These are phyloP conservation scores for Puccinellia tenuiflora DNA, from an alignment of 176 grass and related monocot genomes.

Conservation along the genomic window DNA sequence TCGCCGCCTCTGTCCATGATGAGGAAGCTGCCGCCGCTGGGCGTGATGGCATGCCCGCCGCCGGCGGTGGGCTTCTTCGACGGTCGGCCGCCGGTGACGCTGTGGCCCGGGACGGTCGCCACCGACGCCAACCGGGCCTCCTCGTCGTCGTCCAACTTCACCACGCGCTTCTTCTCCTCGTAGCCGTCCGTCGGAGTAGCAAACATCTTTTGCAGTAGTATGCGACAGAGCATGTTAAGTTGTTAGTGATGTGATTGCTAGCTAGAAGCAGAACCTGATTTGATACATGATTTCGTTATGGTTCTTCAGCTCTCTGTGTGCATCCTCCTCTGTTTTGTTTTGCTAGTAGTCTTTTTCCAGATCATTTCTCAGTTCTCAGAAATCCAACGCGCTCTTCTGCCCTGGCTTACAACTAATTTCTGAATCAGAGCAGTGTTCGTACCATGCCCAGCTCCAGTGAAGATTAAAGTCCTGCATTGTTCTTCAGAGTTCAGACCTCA, in stretches of 20 bases:
- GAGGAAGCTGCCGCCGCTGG: slow-evolving; percentile 29
- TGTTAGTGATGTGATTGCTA: background rate
- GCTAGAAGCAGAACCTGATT: slow-evolving; percentile 15
- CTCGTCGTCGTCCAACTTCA: slow-evolving; percentile 25
- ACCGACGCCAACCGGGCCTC: slow-evolving; percentile 39
- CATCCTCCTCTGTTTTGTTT: background rate
- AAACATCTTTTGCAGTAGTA: background rate
- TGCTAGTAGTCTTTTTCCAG: background rate
- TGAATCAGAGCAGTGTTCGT: background rate
- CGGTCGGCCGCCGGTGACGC: background rate
- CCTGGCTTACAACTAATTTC: background rate
- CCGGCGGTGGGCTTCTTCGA: background rate
- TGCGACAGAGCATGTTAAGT: background rate
- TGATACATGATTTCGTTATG: slow-evolving; percentile 6
- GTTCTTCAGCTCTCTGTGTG: background rate
- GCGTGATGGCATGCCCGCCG: slow-evolving; percentile 24
- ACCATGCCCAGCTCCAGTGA: background rate
- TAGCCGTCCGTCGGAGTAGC: slow-evolving; percentile 24
- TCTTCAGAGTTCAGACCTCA: background rate
- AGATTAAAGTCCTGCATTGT: background rate
- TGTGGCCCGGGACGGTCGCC: slow-evolving; percentile 4
- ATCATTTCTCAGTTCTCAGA: background rate
- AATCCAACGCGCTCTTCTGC: background rate
- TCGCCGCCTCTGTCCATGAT: slow-evolving; percentile 34
- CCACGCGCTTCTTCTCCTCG: slow-evolving; percentile 34